Base-by-base conservation (phyloP, 805 yeast genomes). In the Blastobotrys peoriensis region DNA sequence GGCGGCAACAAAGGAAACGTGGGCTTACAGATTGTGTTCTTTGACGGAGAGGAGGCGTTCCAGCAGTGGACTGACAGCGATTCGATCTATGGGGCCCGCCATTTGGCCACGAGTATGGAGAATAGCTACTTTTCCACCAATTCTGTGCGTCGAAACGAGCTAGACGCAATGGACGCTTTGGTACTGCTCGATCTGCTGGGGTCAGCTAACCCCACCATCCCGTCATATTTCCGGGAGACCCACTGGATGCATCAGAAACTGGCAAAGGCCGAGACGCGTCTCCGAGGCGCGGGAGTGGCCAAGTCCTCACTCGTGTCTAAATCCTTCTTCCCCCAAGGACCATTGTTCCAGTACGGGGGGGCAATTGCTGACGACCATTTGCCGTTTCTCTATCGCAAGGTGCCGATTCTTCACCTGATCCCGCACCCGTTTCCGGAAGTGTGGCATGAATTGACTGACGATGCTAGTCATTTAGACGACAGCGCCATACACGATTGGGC, bases 11-110 rank as follows among this genome's bases (percentile, higher is more conserved):
- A 28, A 33, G 40, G 43, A 18, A 27, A 37, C 6, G 33, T 53
- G 3, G 79, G 78, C 0, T 37, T 76, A 3, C 75, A 73, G 50
- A 57, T 76, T 5, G 60, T 78, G 0, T 78, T 78, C 51, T 75
- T 76, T 43, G 83, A 78, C 50, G 83, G 83, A 3, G 83, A 78
- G 54, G 83, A 78, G 53, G 81, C 83, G 0, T 48, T 76, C n/a
- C 62, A 61, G 2, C 53, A 62, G n/a, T 78, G 83, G 83, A 55
- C 70, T 1, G 65, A 61, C 5, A 54, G 61, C 0, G 83, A 78
- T 48, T 76, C 81, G 1, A 62, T 76, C 1, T 78, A 78, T 53
- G 83, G 83, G 0, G 70, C 83, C 0, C 66, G 70, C 15, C 74
- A 73, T 45, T 56, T 76, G 23, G 79, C 79, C 5, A 50, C 55